These are phyloP conservation scores for Pyrus betulifolia DNA, from an alignment of 306 rosid genomes.

Conservation along the genomic window DNA sequence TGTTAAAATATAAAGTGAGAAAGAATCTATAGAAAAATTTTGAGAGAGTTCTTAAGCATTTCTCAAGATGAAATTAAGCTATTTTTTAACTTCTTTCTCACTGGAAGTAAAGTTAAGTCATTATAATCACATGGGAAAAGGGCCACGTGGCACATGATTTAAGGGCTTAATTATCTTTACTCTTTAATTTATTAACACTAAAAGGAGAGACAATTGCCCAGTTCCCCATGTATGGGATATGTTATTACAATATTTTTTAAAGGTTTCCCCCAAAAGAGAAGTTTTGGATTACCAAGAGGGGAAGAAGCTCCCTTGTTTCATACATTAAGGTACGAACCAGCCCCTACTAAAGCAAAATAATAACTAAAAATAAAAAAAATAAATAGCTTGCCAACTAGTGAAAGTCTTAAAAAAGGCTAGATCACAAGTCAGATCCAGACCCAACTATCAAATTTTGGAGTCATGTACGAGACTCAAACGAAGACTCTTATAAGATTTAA, in stretches of 20 bases:
- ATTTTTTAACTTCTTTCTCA: constrained; percentile 21
- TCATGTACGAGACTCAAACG: no score
- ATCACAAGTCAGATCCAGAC: neutral
- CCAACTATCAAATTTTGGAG: no score
- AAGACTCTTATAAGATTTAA: no score
- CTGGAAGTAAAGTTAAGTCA: constrained; percentile 31
- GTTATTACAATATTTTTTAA: neutral
- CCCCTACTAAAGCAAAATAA: constrained; percentile 13
- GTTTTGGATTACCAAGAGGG: neutral
- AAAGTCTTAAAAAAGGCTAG: neutral
- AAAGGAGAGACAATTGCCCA: constrained; percentile 5
- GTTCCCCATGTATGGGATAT: constrained; percentile 33
- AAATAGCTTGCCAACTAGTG: neutral
- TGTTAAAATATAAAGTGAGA: neutral
- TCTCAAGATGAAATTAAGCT: constrained; percentile 12
- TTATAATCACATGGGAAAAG: constrained; percentile 40
- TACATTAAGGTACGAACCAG: constrained; percentile 19
- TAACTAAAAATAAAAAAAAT: neutral
- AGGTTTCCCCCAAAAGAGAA: neutral
- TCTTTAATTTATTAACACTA: constrained; percentile 18
- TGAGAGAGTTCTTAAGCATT: no score
- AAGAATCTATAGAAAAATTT: rapidly evolving
- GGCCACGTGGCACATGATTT: constrained; percentile 33
- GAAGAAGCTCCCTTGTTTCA: constrained; percentile 1
- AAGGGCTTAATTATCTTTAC: constrained; percentile 15